A percentile compares a stretch with the other conserved stretches of the same genome.
Conservation (phyloP, 192 early-diverging fungal genomes). For the Backusella macrospora region DNA sequence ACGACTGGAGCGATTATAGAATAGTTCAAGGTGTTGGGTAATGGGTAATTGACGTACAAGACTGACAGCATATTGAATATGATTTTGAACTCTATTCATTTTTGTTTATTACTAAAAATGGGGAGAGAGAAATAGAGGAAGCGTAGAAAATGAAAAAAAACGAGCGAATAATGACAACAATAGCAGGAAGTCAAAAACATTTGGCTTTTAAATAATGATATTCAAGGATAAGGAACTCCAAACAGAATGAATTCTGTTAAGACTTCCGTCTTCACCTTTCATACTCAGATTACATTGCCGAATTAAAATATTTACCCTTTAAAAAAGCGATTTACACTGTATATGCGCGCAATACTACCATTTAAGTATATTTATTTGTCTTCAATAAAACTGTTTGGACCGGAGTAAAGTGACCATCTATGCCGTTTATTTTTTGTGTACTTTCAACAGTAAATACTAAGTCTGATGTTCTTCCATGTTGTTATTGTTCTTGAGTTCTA, state of each 20-base stretch:
- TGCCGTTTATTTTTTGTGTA: neutral
- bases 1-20: constrained; percentile 16
- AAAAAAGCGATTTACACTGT: neutral
- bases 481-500: no score
- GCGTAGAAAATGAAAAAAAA: neutral
- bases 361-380: neutral
- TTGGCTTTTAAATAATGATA: neutral
- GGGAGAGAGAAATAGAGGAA: neutral
- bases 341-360: neutral
- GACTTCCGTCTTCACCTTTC: neutral
- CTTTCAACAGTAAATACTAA: neutral
- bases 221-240: neutral
- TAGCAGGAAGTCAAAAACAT: neutral
- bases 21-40: neutral
- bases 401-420: neutral
- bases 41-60: constrained; percentile 8
- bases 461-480: neutral
- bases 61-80: constrained; percentile 13
- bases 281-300: neutral
- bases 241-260: constrained; percentile 2
- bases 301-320: neutral
- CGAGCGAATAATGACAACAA: neutral
- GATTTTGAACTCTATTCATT: neutral
- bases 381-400: neutral
- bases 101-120: neutral